Percentiles rank a stretch among this genome's conserved stretches.
Evolutionary conservation across 2,329 filamentous ascomycete species (phyloP).

Genomic region (Lanzia echinophila): DNA sequence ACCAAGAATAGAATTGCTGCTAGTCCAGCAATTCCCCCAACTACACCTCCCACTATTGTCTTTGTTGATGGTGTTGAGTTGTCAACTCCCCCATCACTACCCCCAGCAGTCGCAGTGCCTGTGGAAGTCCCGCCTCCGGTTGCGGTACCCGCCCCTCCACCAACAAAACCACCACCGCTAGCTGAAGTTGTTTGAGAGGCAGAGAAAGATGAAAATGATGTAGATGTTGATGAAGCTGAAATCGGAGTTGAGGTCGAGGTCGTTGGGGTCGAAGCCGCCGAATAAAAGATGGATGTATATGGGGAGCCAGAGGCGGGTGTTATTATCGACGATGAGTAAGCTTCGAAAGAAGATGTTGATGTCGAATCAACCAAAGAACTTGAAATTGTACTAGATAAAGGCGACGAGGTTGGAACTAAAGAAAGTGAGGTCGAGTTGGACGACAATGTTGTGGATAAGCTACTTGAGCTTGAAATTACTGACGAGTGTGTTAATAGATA

Average conservation of each 20-base stretch:
- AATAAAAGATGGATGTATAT: not conserved
- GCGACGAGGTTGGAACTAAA: constrained; percentile 13
- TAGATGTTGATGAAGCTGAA: constrained; percentile 6
- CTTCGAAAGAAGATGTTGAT: constrained; percentile 12
- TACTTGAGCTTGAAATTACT: constrained; percentile 28
- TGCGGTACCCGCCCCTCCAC: constrained; percentile 9
- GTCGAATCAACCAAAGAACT: not conserved
- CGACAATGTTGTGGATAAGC: no score
- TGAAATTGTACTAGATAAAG: constrained; percentile 7
- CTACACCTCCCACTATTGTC: constrained; percentile 27
- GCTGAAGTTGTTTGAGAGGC: constrained; percentile 7
- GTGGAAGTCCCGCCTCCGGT: constrained; percentile 13
- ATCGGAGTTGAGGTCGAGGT: not conserved
- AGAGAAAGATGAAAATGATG: constrained; percentile 3
- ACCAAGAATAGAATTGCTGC: constrained; percentile 50
- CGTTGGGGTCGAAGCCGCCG: constrained; percentile 10
- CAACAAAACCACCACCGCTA: constrained; percentile 10
- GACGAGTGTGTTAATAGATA: constrained; percentile 10
- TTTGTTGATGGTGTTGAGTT: constrained; percentile 21
- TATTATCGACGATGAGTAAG: constrained; percentile 9
- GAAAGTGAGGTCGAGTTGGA: constrained; percentile 6
- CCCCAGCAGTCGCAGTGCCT: constrained; percentile 16
- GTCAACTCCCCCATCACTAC: constrained; percentile 8
- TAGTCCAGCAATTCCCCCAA: constrained; percentile 44
- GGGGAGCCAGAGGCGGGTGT: constrained; percentile 8